Conservation (phyloP, 768 basidiomycete species). For the Mycena capillaripes region DNA sequence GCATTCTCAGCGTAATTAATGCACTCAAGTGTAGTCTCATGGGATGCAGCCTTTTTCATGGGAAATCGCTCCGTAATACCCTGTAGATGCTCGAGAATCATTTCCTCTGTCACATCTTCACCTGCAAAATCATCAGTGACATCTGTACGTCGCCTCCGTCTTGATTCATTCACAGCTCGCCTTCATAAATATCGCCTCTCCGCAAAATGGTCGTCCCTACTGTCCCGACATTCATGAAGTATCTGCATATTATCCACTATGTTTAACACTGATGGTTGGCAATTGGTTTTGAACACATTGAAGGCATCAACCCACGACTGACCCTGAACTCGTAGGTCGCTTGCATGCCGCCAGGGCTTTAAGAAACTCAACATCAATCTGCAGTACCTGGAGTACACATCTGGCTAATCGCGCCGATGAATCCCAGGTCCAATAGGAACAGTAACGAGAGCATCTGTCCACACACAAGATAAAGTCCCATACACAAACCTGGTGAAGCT, state of each 20-base stretch:
- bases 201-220: constrained; percentile 3
- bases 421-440: constrained; percentile 52
- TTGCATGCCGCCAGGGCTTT: constrained; percentile 53
- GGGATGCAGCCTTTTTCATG: too few relatives aligned
- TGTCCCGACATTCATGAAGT: not conserved
- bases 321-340: constrained; percentile 38
- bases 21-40: too few relatives aligned
- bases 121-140: not conserved
- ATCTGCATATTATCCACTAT: not conserved
- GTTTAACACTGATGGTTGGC: not conserved
- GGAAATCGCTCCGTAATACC: too few relatives aligned
- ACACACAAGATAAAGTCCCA: not conserved
- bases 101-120: not conserved
- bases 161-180: not conserved
- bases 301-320: constrained; percentile 42
- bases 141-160: not conserved
- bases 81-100: too few relatives aligned
- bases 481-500: not conserved
- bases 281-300: not conserved
- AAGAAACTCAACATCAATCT: constrained; percentile 58
- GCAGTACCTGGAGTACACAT: constrained; percentile 41
- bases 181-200: not conserved
- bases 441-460: constrained; percentile 39
- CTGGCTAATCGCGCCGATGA: constrained; percentile 45
- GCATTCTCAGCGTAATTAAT: too few relatives aligned